Evolutionary conservation across 176 grass and related monocot genomes (phyloP), one percentile per base, ranked within the genome.

Genomic region (Cenchrus fungigraminus): DNA sequence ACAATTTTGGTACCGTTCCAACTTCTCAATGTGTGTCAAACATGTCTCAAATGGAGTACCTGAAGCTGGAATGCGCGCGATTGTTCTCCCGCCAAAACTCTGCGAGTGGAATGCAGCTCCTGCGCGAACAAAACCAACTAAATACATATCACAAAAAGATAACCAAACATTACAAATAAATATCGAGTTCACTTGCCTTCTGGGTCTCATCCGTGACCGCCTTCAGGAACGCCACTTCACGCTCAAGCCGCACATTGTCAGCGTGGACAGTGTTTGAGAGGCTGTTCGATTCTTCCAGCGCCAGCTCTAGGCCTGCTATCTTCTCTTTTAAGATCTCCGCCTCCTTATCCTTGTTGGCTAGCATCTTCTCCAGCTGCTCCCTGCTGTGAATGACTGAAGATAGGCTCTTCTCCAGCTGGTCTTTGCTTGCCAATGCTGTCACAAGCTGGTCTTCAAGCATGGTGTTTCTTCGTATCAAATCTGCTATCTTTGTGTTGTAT

Each of bases 171-270:
- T 79, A 80, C 22, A 14, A 46, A 44, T 62, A 22, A 71, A 44
- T 8, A 74, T 62, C 58, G 25, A 63, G 22, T 54, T 57, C 40
- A 63, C 76, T 91, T 90, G 79, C 97, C 93, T 98, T 94, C 65
- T 94, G 91, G 59, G 89, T 94, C n/a, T 94, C 93, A 68, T 95
- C 97, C 13, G 90, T 65, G 80, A 98, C 83, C 20, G 93, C 97
- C 77, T 98, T 98, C 60, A 98, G 80, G 89, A 91, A 98, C 1
- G 97, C 93, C 59, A 98, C 97, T 45, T 98, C 93, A 53, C 89
- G 91, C 78, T 98, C 93, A 4, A 98, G 91, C 66, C 82, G 85
- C 69, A 98, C 93, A 82, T 98, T 98, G 53, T 98, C 91, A 44
- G 87, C 52, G 17, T 98, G 93, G 34, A 96, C 86, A 0, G 87